Percentiles rank a stretch among this genome's conserved stretches.
Conservation (phyloP, 2,329 filamentous ascomycete genomes). For the Colletotrichum theobromicola region DNA sequence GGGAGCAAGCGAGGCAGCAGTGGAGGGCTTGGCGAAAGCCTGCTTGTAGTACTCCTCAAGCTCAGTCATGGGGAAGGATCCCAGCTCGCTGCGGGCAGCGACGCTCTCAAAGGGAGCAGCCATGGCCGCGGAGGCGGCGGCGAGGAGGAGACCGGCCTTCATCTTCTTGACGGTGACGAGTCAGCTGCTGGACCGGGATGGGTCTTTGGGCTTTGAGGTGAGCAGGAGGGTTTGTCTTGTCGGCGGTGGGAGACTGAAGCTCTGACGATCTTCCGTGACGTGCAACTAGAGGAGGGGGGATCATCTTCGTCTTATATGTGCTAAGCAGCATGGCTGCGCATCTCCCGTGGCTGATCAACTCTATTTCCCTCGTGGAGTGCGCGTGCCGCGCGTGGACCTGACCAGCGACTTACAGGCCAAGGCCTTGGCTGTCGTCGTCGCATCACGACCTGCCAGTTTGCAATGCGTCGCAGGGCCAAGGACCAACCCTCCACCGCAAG, state of each 20-base stretch:
- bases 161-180: neutral
- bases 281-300: neutral
- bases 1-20: neutral
- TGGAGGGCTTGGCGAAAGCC: neutral
- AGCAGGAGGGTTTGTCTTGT: neutral
- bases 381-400: neutral
- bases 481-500: neutral
- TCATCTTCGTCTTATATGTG: neutral
- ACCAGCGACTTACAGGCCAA: neutral
- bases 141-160: slow-evolving; percentile 19
- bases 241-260: slow-evolving; percentile 1
- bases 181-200: neutral
- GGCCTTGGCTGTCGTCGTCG: neutral
- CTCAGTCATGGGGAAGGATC: slow-evolving; percentile 13
- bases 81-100: neutral
- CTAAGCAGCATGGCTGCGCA: neutral
- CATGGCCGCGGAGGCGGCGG: slow-evolving; percentile 10
- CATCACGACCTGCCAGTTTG: neutral
- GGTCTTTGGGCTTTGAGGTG: neutral
- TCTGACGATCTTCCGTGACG: neutral
- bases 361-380: neutral
- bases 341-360: neutral
- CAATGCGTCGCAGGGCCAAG: neutral
- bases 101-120: slow-evolving; percentile 11
- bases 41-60: slow-evolving; percentile 21